These are phyloP conservation scores for Botrytis paeoniae DNA, from an alignment of 2,329 filamentous ascomycete genomes.

Conservation along the genomic window DNA sequence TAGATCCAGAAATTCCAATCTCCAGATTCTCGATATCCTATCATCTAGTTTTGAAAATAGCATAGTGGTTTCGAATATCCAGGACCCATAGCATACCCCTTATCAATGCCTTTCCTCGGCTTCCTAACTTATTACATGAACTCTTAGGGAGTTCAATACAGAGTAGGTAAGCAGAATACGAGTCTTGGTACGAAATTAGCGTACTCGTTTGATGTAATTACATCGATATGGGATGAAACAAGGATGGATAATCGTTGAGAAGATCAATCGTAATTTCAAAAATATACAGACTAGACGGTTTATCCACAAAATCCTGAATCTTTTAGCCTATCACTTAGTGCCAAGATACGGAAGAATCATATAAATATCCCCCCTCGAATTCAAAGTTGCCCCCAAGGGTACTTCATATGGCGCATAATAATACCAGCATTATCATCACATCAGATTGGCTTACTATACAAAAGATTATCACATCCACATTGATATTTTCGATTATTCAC, in stretches of 20 bases:
- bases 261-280: background rate
- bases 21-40: background rate
- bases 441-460: background rate
- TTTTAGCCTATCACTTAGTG: background rate
- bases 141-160: too few relatives aligned
- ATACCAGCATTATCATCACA: background rate
- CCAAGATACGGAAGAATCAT: background rate
- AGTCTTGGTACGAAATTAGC: constrained; percentile 1
- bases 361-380: too few relatives aligned
- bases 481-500: background rate
- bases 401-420: background rate
- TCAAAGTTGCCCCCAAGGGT: background rate
- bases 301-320: background rate
- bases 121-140: background rate
- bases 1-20: background rate
- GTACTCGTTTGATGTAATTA: background rate
- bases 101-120: background rate
- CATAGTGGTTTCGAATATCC: background rate
- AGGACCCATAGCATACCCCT: background rate
- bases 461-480: background rate
- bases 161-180: background rate
- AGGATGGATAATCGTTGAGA: background rate
- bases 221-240: background rate
- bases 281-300: background rate
- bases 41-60: background rate